Conservation (phyloP, 2,329 filamentous ascomycete genomes). For the Calonectria pseudoreteaudii region DNA sequence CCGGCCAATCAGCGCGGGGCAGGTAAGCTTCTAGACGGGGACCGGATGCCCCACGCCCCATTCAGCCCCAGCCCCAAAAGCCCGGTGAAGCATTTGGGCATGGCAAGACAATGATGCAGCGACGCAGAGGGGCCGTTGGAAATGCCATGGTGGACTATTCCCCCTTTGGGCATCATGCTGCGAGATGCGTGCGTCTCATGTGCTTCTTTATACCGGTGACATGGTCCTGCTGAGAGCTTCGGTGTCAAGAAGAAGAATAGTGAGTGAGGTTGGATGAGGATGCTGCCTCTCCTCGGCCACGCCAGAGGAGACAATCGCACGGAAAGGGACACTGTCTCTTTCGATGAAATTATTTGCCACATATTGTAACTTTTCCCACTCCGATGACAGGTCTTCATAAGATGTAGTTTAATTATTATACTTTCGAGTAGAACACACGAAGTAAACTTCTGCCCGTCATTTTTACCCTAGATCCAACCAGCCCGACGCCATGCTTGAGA, state of each 20-base stretch:
- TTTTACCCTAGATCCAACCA: conserved; percentile 4
- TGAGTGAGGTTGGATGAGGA: neutral
- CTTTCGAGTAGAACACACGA: neutral
- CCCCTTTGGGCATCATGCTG: neutral
- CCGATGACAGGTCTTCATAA: neutral
- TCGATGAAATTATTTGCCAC: neutral
- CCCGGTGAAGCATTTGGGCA: neutral
- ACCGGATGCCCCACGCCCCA: conserved; percentile 23
- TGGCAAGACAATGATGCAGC: neutral
- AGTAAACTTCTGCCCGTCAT: neutral
- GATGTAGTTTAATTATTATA: neutral
- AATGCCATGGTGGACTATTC: neutral
- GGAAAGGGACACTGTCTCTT: neutral
- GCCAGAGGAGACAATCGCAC: neutral
- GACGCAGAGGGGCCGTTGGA: neutral
- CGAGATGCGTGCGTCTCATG: neutral
- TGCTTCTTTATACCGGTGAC: neutral
- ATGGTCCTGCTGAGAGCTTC: neutral
- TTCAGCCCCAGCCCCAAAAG: neutral
- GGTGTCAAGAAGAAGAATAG: neutral
- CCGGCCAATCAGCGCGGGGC: conserved; percentile 28
- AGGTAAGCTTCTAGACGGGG: conserved; percentile 14
- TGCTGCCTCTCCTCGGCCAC: neutral
- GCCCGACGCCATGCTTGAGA: conserved; percentile 20
- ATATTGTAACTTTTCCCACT: neutral